Base-by-base conservation (phyloP, 768 basidiomycete genomes). In the Mycena capillaripes region DNA sequence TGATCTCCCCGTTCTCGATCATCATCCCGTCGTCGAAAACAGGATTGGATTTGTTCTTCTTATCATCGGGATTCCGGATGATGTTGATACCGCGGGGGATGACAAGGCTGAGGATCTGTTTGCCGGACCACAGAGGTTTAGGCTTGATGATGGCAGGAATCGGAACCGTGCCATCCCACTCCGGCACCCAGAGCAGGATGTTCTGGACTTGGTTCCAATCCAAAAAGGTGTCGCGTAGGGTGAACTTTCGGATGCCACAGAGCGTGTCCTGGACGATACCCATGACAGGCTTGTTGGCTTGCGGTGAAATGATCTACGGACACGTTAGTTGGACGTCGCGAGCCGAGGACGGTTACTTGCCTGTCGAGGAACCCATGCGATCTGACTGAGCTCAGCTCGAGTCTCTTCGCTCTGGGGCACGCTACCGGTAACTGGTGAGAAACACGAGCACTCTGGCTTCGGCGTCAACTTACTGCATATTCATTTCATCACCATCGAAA, bases 401-500 rank as follows among this genome's bases (percentile, higher is more conserved):
- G 98, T 99, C 82, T 99, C 98, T 82, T 99, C 98, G 69, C 95
- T 97, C 80, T 99, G 98, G 29, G 98, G 98, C 44, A 99, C 92
- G 81, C 96, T 98, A 77, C 40, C 60, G 70, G 46, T 5, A 36
- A 70, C 69, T 30, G 66, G 65, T 75, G 56, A 55, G 69, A 53
- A 75, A 25, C 19, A 23, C 40, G n/a, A 48, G 52, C 30, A 29
- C 59, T 16, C 3, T 19, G 16, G 36, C 48, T 23, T 36, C 34
- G 23, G n/a, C 59, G 30, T 1, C 36, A 65, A 92, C 95, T 58
- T 89, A 97, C 96, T 99, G 98, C 94, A 99, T 95, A 85, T 99
- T 99, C 98, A 99, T 99, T 82, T 99, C 98, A 79, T 99, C 98
- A 76, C 98, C 98, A 79, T 99, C 98, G 84, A 99, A 99, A 84